Percentiles rank a stretch among this genome's conserved stretches.
These are phyloP conservation scores for Nematocida major DNA, from an alignment of 371 early-diverging fungal genomes.

Conservation along the genomic window DNA sequence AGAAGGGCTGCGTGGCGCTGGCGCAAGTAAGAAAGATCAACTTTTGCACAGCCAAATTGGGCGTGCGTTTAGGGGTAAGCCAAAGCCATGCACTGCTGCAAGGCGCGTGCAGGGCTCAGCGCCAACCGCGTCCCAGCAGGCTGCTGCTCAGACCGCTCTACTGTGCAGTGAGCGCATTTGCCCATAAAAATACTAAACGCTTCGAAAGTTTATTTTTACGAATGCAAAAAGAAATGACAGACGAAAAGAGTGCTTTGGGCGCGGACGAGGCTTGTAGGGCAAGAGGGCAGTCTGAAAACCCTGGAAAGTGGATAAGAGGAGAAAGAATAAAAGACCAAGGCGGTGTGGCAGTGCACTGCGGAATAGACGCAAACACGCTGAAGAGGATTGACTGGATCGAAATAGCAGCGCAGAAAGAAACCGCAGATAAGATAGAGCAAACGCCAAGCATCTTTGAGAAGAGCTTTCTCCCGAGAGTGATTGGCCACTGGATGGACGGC, in stretches of 20 bases:
- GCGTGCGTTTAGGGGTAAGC: no score
- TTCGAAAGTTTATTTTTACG: slow-evolving; percentile 18
- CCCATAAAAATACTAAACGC: slow-evolving; percentile 1
- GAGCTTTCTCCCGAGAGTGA: slow-evolving; percentile 6
- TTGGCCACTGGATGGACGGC: neutral
- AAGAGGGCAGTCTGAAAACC: neutral
- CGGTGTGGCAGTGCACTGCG: neutral
- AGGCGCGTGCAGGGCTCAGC: no score
- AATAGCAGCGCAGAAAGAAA: neutral
- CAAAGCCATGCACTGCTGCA: no score
- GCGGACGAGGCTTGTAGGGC: neutral
- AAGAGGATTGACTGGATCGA: slow-evolving; percentile 33
- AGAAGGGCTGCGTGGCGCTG: no score
- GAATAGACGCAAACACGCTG: slow-evolving; percentile 5
- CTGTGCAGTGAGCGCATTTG: no score
- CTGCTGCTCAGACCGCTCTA: no score
- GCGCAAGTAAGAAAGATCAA: no score
- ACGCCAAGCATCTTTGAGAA: neutral
- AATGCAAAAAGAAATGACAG: slow-evolving; percentile 27
- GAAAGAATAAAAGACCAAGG: neutral
- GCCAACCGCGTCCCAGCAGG: no score
- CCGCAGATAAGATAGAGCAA: neutral
- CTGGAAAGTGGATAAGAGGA: slow-evolving; percentile 8
- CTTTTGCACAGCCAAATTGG: no score
- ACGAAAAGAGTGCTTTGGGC: neutral